Base-by-base conservation (phyloP, 2,329 filamentous ascomycete genomes). In the Zopfia rhizophila region DNA sequence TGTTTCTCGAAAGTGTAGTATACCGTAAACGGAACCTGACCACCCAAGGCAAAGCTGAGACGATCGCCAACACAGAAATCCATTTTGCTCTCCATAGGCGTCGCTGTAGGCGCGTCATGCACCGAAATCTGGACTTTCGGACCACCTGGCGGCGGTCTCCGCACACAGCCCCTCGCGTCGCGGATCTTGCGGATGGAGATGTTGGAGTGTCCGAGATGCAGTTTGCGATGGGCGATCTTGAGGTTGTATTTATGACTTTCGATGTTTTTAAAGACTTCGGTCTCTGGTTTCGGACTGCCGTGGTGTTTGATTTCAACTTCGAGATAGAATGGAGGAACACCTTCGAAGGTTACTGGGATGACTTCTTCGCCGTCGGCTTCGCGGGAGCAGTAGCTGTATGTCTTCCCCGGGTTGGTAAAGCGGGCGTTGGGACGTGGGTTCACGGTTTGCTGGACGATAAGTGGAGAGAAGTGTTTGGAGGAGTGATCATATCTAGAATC, bases 51-150 rank as follows among this genome's bases (percentile, higher is more conserved):
- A 74, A 96, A 99, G 3, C 90, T 89, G 55, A 99, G 88, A 41
- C 92, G 88, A 71, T 99, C 94, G 55, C 95, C 94, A 8, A 99
- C 92, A 72, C 94, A 99, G 74, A 93, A 97, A 74, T 99, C 90
- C 12, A 81, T 81, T 50, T 89, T 86, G 17, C 89, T 86, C 65
- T 97, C 92, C 24, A 96, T 81, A 3, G 93, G 86, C 47, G 92
- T 90, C 60, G 97, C 96, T 5, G 89, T 89, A 1, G 94, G 94
- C 1, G 94, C 90, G 61, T 97, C 91, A 61, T 92, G 96, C 6
- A 99, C 89, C 49, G 93, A 88, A 36, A 99, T 89, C 63, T 95
- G 89, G 12, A 99, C 90, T 7, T 89, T 85, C 0, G 90, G 88
- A 0, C 85, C 82, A 48, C 85, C 83, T 35, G 81, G 77, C 38